A percentile compares a stretch with the other conserved stretches of the same genome.
Evolutionary conservation across 2,329 filamentous ascomycete genomes (phyloP).

Genomic region (Colletotrichum australisinense): DNA sequence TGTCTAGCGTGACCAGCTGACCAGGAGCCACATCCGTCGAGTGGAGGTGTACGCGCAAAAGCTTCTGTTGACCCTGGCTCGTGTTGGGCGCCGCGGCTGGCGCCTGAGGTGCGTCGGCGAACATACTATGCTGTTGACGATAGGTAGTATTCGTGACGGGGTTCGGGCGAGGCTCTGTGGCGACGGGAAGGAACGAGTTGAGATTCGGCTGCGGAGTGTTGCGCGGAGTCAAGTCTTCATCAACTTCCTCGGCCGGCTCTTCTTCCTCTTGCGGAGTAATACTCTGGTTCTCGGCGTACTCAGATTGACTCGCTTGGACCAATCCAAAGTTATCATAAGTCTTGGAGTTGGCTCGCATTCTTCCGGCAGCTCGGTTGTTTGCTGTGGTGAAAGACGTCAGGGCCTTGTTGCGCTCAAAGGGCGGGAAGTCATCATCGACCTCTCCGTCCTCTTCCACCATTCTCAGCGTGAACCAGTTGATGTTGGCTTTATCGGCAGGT

Average conservation of each 20-base stretch:
- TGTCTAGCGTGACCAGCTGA: conserved; percentile 79
- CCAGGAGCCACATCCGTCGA: conserved; percentile 77
- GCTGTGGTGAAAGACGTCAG: conserved; percentile 85
- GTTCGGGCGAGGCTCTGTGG: conserved; percentile 59
- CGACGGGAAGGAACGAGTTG: conserved; percentile 43
- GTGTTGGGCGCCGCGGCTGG: conserved; percentile 56
- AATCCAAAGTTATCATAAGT: conserved; percentile 87
- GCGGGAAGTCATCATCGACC: conserved; percentile 86
- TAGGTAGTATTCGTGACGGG: conserved; percentile 72
- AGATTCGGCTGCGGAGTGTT: conserved; percentile 60
- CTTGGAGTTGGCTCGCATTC: conserved; percentile 76
- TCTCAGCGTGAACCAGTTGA: conserved; percentile 84
- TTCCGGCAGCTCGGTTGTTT: conserved; percentile 74
- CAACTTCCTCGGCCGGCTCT: conserved; percentile 50
- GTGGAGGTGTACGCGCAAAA: conserved; percentile 78
- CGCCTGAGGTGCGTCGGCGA: conserved; percentile 68
- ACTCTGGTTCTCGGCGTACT: conserved; percentile 76
- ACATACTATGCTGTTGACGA: conserved; percentile 61
- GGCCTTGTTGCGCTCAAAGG: conserved; percentile 78
- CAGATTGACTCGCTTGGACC: conserved; percentile 75
- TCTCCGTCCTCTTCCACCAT: conserved; percentile 90
- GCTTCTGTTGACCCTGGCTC: conserved; percentile 73
- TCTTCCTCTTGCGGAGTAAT: conserved; percentile 70
- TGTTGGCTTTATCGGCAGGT: conserved; percentile 74
- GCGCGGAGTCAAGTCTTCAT: conserved; percentile 54